Evolutionary conservation across 768 basidiomycete species (phyloP), one percentile per base, ranked within the genome.

Genomic region (Chlorophyllum brunneum): DNA sequence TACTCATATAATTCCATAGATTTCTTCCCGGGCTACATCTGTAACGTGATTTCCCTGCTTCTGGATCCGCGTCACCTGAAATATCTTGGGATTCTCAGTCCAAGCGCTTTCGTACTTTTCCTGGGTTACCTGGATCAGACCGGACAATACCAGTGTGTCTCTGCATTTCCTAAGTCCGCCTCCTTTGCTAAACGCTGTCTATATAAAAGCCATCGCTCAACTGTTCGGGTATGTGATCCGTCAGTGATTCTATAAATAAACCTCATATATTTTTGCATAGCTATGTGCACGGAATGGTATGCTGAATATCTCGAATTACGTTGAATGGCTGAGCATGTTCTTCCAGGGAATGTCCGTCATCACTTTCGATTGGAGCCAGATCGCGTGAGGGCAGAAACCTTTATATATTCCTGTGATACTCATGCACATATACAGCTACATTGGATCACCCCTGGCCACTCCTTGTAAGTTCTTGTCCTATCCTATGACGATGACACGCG

Each of bases 311-410:
- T n/a, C 22, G 7, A 16, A 9, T 26, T 24, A 11, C n/a, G n/a
- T 16, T 13, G 4, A 13, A 24, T 48, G 55, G 71, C 7, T 58
- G 70, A 27, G 45, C 63, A 73, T 56, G 27, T 27, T 63, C 6
- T 16, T 34, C 3, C 58, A 70, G 65, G 75, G 75, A 51, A 73
- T 77, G 70, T 73, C 72, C 7, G 58, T 75, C 15, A 58, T 77
- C 15, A 74, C 74, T 7, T 76, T 80, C 54, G 80, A 80, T 58
- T 80, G 80, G 78, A 70, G 68, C 41, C 80, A 84, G 61, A 84
- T 87, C 38, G 77, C 82, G 55, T 85, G 74, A 26, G 70, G 61
- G 15, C 31, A 11, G 5, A 3, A 11, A 23, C 31, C 5, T n/a
- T 42, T 23, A 13, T n/a, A n/a, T 13, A 4, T 8, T 23, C 6